phyloP scores from a whole-genome alignment of 2,329 filamentous ascomycete genomes.

The Chaetomiaceae sp. region DNA sequence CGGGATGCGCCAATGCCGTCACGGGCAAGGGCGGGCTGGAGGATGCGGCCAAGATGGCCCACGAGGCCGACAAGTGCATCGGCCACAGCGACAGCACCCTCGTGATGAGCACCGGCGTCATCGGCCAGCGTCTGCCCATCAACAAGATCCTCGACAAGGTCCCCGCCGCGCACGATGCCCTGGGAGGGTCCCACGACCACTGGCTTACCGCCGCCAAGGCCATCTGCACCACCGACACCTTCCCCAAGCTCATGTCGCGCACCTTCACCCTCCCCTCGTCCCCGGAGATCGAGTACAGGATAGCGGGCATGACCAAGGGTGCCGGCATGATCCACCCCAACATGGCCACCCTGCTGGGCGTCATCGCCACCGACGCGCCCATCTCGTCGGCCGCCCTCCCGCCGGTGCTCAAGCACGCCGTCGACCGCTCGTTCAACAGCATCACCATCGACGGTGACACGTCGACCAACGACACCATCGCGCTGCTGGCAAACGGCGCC shows the following conservation, averaged over 20 bases:
- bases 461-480: slow-evolving; percentile 94
- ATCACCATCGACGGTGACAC: slow-evolving; percentile 97
- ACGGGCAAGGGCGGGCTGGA: slow-evolving; percentile 86
- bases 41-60: slow-evolving; percentile 81
- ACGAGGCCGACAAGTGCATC: slow-evolving; percentile 63
- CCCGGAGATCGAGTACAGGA: slow-evolving; percentile 67
- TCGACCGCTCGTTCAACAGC: slow-evolving; percentile 86
- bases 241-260: slow-evolving; percentile 87
- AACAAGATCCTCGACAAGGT: slow-evolving; percentile 82
- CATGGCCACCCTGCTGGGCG: slow-evolving; percentile 91
- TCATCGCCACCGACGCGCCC: slow-evolving; percentile 87
- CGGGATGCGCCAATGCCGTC: slow-evolving; percentile 94
- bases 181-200: slow-evolving; percentile 72
- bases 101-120: slow-evolving; percentile 98
- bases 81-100: slow-evolving; percentile 58
- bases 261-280: slow-evolving; percentile 81
- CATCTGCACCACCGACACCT: slow-evolving; percentile 98
- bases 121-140: slow-evolving; percentile 89
- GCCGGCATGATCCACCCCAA: slow-evolving; percentile 99
- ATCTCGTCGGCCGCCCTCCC: slow-evolving; percentile 65
- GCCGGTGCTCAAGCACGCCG: slow-evolving; percentile 65
- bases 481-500: slow-evolving; percentile 90
- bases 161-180: slow-evolving; percentile 64
- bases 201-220: slow-evolving; percentile 85
- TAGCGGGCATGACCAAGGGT: slow-evolving; percentile 95